Base-by-base conservation (phyloP, 2,329 filamentous ascomycete species). In the Aspergillus pseudonomiae region DNA sequence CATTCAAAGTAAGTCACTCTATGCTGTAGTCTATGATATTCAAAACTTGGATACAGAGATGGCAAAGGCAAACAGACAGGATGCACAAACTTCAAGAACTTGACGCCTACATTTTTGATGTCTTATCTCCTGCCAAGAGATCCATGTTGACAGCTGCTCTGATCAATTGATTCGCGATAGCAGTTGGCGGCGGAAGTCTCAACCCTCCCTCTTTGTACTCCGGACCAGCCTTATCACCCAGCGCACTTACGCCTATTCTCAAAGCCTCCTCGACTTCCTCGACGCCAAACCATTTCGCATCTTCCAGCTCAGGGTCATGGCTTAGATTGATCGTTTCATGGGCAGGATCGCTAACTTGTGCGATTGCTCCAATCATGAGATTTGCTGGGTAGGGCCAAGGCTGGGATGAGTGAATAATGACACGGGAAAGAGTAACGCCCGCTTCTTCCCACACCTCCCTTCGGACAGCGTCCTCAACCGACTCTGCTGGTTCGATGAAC, bases 81-180 rank as follows among this genome's bases (percentile, higher is more conserved):
- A 39, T 32, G 30, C 5, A 24, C 21, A 39, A 11, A 1, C 6
- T n/a, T 6, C 24, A 36, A 39, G 32, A 39, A 39, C 48, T 66
- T 12, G 28, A 12, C 9, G 48, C 9, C 28, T 71, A 80, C 67
- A 78, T 78, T 71, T 75, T 79, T 57, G 77, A 86, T 11, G 86
- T 86, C 77, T 87, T 89, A 16, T 64, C 79, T 2, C 81, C 82
- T 12, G 48, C 28, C 64, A 91, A 80, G 75, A 91, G 95, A 0
- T 93, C 93, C 59, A 74, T 74, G 57, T 89, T 87, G 0, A 90
- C 86, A 16, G 97, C 93, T 1, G 93, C 92, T 59, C 83, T 85
- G 70, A 99, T 88, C 74, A 98, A 79, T 75, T 94, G 91, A 77
- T 98, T 91, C 19, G 95, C 95, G 84, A 99, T 98, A 1, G 95